These are phyloP conservation scores for Leishmania amazonensis DNA, from an alignment of 208 protist genomes.

Conservation along the genomic window DNA sequence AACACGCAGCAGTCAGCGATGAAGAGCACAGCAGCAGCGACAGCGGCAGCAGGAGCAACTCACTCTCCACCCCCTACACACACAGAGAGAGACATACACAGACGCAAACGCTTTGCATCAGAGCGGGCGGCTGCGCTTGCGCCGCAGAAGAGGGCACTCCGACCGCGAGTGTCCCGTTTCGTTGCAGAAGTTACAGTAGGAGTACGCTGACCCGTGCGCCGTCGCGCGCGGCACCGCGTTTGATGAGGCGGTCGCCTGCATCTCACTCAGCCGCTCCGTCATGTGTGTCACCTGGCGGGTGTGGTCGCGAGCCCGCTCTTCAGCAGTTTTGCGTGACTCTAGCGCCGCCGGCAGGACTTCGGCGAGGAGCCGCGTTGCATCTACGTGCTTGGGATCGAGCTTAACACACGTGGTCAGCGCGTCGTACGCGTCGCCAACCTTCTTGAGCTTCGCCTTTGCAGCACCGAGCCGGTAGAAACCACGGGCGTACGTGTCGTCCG, in stretches of 20 bases:
- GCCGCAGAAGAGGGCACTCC: conserved; percentile 72
- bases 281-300: conserved; percentile 19
- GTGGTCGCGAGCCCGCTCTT: conserved; percentile 49
- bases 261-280: conserved; percentile 42
- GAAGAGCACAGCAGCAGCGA: conserved; percentile 2
- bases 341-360: conserved; percentile 45
- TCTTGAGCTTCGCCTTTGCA: conserved; percentile 57
- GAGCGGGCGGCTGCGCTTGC: conserved; percentile 53
- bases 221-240: conserved; percentile 20
- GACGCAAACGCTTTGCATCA: not conserved
- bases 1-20: not conserved
- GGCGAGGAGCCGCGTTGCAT: conserved; percentile 45
- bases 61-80: not conserved
- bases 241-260: conserved; percentile 16
- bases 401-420: conserved; percentile 57
- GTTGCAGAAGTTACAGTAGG: conserved; percentile 88
- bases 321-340: conserved; percentile 47
- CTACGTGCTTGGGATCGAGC: conserved; percentile 54
- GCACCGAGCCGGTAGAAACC: conserved; percentile 73
- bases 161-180: conserved; percentile 67
- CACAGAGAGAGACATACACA: not conserved
- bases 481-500: conserved; percentile 69
- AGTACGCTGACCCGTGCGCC: conserved; percentile 60
- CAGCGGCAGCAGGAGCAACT: not conserved
- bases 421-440: conserved; percentile 43